Percentiles rank a stretch among this genome's conserved stretches.
phyloP scores from a whole-genome alignment of 345 rosid species.

The Physaria fendleri region DNA sequence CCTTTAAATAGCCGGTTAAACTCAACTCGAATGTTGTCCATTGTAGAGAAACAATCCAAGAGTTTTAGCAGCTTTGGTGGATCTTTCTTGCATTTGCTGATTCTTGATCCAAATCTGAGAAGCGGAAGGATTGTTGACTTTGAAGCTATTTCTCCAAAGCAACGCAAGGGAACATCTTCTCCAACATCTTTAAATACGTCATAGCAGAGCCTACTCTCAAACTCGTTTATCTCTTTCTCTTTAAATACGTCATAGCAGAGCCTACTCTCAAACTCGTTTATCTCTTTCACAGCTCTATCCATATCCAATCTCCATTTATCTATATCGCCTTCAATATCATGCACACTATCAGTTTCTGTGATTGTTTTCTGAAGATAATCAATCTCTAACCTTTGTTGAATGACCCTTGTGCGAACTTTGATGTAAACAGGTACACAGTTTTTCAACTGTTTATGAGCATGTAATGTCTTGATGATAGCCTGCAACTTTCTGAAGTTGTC shows the following conservation, averaged over 20 bases:
- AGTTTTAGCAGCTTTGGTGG: constrained; percentile 65
- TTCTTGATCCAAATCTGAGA: constrained; percentile 52
- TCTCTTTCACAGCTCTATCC: constrained; percentile 41
- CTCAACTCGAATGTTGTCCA: constrained; percentile 51
- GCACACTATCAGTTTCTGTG: constrained; percentile 39
- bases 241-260: constrained; percentile 47
- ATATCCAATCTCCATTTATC: constrained; percentile 57
- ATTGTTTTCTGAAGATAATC: constrained; percentile 41
- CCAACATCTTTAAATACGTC: constrained; percentile 33
- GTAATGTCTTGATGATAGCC: constrained; percentile 39
- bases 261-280: constrained; percentile 41
- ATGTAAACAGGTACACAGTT: constrained; percentile 35
- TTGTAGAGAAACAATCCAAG: constrained; percentile 46
- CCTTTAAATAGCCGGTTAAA: constrained; percentile 62
- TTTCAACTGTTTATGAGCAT: constrained; percentile 30
- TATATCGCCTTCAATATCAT: constrained; percentile 36
- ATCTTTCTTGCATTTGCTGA: constrained; percentile 51
- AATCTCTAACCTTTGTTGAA: constrained; percentile 33
- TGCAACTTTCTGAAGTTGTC: constrained; percentile 36
- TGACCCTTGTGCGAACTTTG: constrained; percentile 35
- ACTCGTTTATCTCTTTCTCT: constrained; percentile 38
- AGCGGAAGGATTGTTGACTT: constrained; percentile 43
- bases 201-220: constrained; percentile 46
- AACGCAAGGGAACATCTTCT: constrained; percentile 28
- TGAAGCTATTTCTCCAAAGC: constrained; percentile 52